phyloP scores from a whole-genome alignment of 768 basidiomycete genomes.

The Tylopilus sp. region DNA sequence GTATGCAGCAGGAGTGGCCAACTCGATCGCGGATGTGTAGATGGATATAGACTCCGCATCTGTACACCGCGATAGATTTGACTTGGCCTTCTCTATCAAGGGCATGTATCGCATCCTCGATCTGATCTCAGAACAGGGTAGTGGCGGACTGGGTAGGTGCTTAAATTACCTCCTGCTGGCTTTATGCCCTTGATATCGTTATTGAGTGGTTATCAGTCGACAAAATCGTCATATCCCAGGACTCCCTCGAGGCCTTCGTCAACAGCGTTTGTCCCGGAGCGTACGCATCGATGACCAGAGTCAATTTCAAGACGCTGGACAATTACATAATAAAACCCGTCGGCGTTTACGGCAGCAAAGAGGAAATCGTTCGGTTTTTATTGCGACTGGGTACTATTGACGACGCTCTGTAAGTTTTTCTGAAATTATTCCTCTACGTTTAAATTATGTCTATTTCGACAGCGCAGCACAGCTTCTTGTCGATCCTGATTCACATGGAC shows the following conservation, averaged over 20 bases:
- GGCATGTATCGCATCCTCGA: conserved; percentile 54
- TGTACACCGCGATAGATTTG: conserved; percentile 10
- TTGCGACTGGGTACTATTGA: conserved; percentile 34
- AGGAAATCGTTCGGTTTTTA: conserved; percentile 47
- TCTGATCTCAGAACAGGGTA: conserved; percentile 48
- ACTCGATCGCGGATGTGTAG: conserved; percentile 7
- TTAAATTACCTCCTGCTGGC: too few species aligned
- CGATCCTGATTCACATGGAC: conserved; percentile 5
- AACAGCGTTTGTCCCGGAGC: conserved; percentile 49
- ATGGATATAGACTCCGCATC: conserved; percentile 15
- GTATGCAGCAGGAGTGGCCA: background rate
- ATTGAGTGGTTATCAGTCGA: too few species aligned
- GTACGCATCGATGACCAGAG: conserved; percentile 50
- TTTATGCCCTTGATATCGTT: too few species aligned
- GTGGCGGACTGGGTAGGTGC: conserved; percentile 46
- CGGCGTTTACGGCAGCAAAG: conserved; percentile 56
- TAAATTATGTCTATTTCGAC: background rate
- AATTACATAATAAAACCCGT: conserved; percentile 42
- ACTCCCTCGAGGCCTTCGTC: conserved; percentile 45
- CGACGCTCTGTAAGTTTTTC: conserved; percentile 35
- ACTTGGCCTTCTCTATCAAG: conserved; percentile 32
- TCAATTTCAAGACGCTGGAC: conserved; percentile 55
- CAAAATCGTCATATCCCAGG: conserved; percentile 59
- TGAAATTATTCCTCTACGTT: background rate
- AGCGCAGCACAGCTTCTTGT: conserved; percentile 16